Evolutionary conservation across 805 yeast species (phyloP), one percentile per base, ranked within the genome.

Genomic region (Cyberlindnera euphorbiiphila): DNA sequence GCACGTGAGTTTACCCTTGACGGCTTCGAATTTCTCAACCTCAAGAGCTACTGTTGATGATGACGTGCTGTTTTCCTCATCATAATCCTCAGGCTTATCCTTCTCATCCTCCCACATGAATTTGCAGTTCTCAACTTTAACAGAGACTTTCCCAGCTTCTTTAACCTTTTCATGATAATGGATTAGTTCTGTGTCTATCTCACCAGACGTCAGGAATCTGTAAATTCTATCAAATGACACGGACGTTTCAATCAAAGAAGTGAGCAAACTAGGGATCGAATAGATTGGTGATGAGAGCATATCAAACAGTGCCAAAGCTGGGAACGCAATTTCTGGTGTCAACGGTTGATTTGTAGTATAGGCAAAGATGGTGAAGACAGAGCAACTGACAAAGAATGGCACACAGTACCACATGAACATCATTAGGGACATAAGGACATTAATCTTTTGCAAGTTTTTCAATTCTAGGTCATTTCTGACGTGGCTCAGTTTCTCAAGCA

Each of bases 281-380:
- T 69, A 67, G 21, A 81, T 71, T 8, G 85, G 85, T 28, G 66
- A 74, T 5, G 79, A 69, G 28, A 81, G 54, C 41, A 81, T 57
- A 42, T 75, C 72, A 49, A 81, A 75, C 36, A 81, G 60, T 1
- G 85, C 62, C 42, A 81, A 63, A 3, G 85, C 77, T 11, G 88
- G 87, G 56, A 81, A 81, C 6, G 79, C 81, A 41, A 81, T 68
- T 29, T 80, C 84, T 10, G 87, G 78, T 6, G 85, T 71, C 47
- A 81, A 62, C 1, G 85, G 82, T 9, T 50, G 51, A 4, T 62
- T 56, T 18, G 69, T 65, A 14, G 65, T 59, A 10, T 67, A 41
- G 4, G 80, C 72, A 56, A 71, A 81, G 1, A 72, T 54, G 2
- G 76, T 69, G 60, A 81, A 80, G 1, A 82, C 71, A 5, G 76